Evolutionary conservation across 192 early-diverging fungal genomes (phyloP).

Genomic region (Coemansia sp.): DNA sequence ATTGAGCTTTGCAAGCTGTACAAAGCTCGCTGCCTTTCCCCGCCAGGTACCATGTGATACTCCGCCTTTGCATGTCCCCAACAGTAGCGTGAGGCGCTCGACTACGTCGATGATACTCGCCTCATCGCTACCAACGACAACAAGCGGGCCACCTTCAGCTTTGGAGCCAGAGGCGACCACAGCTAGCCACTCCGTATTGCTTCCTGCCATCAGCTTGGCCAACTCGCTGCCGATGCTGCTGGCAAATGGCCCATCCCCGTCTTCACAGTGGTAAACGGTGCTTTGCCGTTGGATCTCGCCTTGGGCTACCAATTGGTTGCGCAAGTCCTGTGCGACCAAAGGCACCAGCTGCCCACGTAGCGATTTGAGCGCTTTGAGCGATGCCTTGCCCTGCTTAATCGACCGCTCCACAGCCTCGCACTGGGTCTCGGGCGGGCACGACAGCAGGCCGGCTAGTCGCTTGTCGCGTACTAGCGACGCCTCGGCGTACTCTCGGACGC

Average conservation of each 20-base stretch:
- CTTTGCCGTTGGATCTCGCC: background rate
- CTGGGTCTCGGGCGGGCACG: conserved; percentile 25
- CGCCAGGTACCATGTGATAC: conserved; percentile 28
- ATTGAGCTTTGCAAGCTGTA: conserved; percentile 15
- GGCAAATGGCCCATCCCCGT: conserved; percentile 31
- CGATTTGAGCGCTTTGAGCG: conserved; percentile 17
- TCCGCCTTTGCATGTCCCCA: conserved; percentile 30
- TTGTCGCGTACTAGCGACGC: conserved; percentile 18
- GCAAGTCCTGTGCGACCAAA: conserved; percentile 19
- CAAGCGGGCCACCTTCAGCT: conserved; percentile 23
- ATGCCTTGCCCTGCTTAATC: conserved; percentile 11
- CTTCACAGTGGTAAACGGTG: conserved; percentile 30
- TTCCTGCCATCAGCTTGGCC: conserved; percentile 8
- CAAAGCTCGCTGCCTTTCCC: conserved; percentile 21
- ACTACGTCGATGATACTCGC: conserved; percentile 5
- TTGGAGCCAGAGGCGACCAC: conserved; percentile 24
- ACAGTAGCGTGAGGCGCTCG: conserved; percentile 6
- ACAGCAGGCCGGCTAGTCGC: conserved; percentile 21
- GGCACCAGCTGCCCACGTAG: conserved; percentile 24
- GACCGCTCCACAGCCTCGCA: conserved; percentile 29
- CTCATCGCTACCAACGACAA: conserved; percentile 14
- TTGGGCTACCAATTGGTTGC: conserved; percentile 1
- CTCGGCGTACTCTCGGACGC: conserved; percentile 48
- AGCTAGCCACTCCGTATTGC: conserved; percentile 11
- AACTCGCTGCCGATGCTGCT: conserved; percentile 18